Evolutionary conservation across 768 basidiomycete species (phyloP).

Genomic region (Holtermannia corniformis): DNA sequence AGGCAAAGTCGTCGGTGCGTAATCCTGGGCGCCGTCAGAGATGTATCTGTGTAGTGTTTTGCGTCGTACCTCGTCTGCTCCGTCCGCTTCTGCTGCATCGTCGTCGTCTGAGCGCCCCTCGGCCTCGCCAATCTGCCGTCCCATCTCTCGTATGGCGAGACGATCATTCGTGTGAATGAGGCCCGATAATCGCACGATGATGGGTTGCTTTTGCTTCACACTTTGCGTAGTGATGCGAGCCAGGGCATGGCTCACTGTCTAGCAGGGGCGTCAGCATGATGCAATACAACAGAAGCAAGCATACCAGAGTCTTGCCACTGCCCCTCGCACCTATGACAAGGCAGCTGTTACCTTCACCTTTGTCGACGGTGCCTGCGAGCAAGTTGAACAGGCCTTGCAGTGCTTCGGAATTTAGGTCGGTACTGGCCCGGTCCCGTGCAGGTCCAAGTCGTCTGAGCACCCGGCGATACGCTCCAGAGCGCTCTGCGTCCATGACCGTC

Average conservation of each 20-base stretch:
- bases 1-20: constrained; percentile 50
- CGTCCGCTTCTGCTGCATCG: constrained; percentile 41
- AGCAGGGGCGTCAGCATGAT: not conserved
- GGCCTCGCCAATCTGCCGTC: constrained; percentile 56
- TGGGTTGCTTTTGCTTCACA: constrained; percentile 43
- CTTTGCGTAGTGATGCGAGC: not conserved
- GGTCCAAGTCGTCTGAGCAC: constrained; percentile 2
- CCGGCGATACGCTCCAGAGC: not conserved
- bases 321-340: constrained; percentile 74
- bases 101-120: constrained; percentile 49
- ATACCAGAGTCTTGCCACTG: constrained; percentile 72
- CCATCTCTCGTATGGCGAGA: constrained; percentile 85
- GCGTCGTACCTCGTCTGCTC: constrained; percentile 35
- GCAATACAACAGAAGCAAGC: constrained; percentile 14
- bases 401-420: constrained; percentile 39
- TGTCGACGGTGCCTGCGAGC: constrained; percentile 59
- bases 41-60: constrained; percentile 14
- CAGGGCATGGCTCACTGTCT: constrained; percentile 16
- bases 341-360: constrained; percentile 91
- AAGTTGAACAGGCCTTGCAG: constrained; percentile 55
- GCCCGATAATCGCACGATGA: constrained; percentile 74
- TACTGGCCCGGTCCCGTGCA: not conserved
- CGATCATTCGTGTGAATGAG: constrained; percentile 76
- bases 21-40: constrained; percentile 23
- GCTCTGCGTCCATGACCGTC: not conserved